Evolutionary conservation across 148 eudicot genomes (phyloP), one percentile per base, ranked within the genome.

Genomic region (Camellia lanceoleosa): DNA sequence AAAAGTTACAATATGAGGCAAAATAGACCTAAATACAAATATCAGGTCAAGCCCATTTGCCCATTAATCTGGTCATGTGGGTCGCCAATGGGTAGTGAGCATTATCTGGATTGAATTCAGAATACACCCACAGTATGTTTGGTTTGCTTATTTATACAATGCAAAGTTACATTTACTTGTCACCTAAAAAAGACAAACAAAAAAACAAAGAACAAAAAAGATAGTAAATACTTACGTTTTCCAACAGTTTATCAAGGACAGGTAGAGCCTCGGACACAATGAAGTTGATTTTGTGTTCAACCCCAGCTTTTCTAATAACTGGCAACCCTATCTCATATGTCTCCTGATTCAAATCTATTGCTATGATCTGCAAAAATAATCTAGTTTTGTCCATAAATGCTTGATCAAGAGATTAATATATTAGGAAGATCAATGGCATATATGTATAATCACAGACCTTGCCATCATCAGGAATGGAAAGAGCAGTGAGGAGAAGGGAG

Each of bases 281-380:
- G 81, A 87, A 91, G 38, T 88, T 68, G 49, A 91, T 85, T 72
- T 91, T 91, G 84, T 88, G 89, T 67, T 86, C 92, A 16, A 91
- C 83, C 0, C 86, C 84, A 6, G 92, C 83, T 74, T 82, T 89
- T 77, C 68, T 72, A 4, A 91, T 90, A 56, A 83, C 19, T 46
- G 92, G 95, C 80, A 90, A 75, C 2, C 92, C 95, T n/a, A 90
- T 82, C 68, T 90, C 88, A 23, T 78, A 90, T 4, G 83, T 49
- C 49, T 90, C 72, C 18, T 71, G 65, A 14, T 82, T 79, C 13
- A 80, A 8, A 77, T 88, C 92, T 15, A 89, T 83, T 2, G 90
- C 95, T 3, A 76, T 41, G 42, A 92, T 83, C 95, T 91, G 85
- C 66, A 72, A 52, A 6, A 72, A 20, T 5, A 9, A 0, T 16